Base-by-base conservation (phyloP, 352 stramenopile genomes). In the Blastocystis sp. region DNA sequence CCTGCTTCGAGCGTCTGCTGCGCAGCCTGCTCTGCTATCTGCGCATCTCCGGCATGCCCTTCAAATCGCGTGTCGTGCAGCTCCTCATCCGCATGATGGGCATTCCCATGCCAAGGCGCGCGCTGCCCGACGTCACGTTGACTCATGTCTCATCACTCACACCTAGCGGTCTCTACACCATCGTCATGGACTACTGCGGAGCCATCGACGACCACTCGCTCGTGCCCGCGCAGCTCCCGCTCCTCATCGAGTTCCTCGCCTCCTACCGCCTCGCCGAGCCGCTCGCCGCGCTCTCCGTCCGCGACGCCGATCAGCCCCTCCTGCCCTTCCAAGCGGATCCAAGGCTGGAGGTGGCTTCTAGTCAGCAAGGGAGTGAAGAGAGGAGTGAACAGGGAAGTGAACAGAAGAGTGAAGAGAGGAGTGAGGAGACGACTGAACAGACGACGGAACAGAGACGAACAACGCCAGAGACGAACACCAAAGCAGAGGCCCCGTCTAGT, bases 401-500 rank as follows among this genome's bases (percentile, higher is more conserved):
- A 34, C 28, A 34, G 28, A 34, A 34, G 28, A 34, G 28, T 34
- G 28, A 34, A 34, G 28, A 34, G 28, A 34, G 28, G 28, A 34
- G 28, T 34, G 28, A 34, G 28, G 28, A 34, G 28, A 34, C 28
- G 28, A 34, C 28, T 34, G 28, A 34, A 34, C 28, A 34, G 28
- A 34, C 28, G 28, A 34, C 28, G 28, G 28, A 34, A 34, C 28
- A 34, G 28, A 10, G 97, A 94, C 94, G 94, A 94, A 10, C 92
- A 94, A 3, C 95, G 92, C 38, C 92, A 94, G 1, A 89, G 97
- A 1, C 94, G 93, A 19, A 84, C 77, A 45, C 81, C 82, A 0
- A 59, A 90, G 42, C 92, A 95, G 45, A 97, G 96, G 89, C 91
- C 93, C 54, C 94, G 96, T 89, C 89, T 91, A 19, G 95, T 97